Base-by-base conservation (phyloP, 768 basidiomycete genomes). In the Lenzites betulinus region DNA sequence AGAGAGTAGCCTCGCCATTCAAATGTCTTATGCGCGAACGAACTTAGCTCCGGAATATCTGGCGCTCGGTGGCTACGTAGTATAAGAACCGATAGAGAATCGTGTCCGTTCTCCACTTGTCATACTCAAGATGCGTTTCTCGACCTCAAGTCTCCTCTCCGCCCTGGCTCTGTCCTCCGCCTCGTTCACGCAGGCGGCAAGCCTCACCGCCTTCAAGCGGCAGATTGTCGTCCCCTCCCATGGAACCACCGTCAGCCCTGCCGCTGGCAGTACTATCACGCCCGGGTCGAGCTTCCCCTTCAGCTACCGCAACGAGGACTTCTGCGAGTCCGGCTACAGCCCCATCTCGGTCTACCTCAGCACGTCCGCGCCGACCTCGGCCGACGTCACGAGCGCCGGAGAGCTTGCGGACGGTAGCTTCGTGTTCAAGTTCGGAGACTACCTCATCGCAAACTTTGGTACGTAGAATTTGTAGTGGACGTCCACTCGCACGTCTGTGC, bases 361-460 rank as follows among this genome's bases (percentile, higher is more conserved):
- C 49, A 35, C 39, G 4, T 18, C 38, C 38, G 35, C 58, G 25
- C 66, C 66, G 7, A 43, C 56, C 20, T 22, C 23, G 20, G 58
- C 51, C 2, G 60, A 62, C 49, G 36, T 67, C 18, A 61, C 52
- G 39, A 35, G 35, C 28, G 43, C 35, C 15, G 66, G 66, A 5
- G 44, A 57, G 46, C 62, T 65, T 44, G 55, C 48, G 16, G 41
- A 59, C 25, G 64, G 66, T 50, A 60, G 38, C 30, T 67, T 59
- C 51, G 28, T 61, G 12, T 65, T 46, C 60, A 46, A 65, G 23
- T 65, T 67, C 30, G 66, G 66, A 25, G 57, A 64, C 46, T 65
- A 26, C 57, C 62, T 67, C 20, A 51, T 63, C 36, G 44, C 66
- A 2, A 67, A 67, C 59, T 67, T 67, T 38, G 66, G 64, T 67